Conservation (phyloP, 2,329 filamentous ascomycete genomes). For the Botrytis deweyae region DNA sequence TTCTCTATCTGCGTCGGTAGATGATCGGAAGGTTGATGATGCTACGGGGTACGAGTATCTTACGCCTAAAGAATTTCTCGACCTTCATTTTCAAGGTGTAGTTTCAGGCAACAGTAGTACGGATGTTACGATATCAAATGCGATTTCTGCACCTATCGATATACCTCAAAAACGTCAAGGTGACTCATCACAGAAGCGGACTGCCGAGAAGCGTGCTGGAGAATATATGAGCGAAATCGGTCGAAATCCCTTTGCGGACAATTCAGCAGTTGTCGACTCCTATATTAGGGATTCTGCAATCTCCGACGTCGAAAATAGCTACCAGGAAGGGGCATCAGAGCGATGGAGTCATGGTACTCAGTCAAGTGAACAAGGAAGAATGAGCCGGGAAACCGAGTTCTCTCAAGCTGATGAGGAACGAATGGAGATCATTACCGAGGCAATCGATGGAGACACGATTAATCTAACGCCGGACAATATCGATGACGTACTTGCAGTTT, state of each 20-base stretch:
- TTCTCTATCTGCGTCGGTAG: neutral
- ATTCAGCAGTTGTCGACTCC: neutral
- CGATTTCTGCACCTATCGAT: neutral
- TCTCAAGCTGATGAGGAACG: neutral
- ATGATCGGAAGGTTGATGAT: constrained; percentile 5
- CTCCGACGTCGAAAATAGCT: neutral
- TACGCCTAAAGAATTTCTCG: neutral
- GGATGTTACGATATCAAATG: neutral
- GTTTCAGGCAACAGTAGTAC: neutral
- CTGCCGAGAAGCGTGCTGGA: neutral
- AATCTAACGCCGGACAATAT: constrained; percentile 2
- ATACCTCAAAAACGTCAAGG: neutral
- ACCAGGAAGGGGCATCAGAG: neutral
- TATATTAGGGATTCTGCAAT: neutral
- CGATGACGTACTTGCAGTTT: constrained; percentile 5
- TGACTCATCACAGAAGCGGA: neutral
- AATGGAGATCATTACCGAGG: neutral
- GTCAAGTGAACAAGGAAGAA: neutral
- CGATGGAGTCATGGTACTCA: neutral
- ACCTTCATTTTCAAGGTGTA: neutral
- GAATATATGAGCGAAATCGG: neutral
- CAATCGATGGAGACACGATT: neutral
- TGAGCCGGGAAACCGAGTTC: neutral
- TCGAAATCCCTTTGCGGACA: neutral
- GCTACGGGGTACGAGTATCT: neutral